Percentiles rank a stretch among this genome's conserved stretches.
Conservation (phyloP, 345 rosid genomes). For the Gossypium turneri region DNA sequence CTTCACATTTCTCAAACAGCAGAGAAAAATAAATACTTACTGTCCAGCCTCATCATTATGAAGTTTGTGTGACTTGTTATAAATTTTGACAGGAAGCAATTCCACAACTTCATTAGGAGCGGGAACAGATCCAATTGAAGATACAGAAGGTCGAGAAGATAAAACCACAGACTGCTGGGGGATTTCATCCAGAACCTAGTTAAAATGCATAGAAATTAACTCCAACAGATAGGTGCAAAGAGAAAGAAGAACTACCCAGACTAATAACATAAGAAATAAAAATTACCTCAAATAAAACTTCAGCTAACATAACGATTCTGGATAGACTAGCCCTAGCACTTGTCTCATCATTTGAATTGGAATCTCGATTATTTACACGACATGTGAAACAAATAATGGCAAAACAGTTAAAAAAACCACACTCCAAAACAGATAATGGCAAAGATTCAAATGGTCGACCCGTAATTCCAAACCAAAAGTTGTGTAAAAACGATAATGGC, state of each 20-base stretch:
- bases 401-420: too few species aligned
- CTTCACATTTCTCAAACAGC: neutral
- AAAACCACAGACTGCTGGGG: too few species aligned
- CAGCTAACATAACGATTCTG: slow-evolving; percentile 13
- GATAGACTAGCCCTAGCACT: slow-evolving; percentile 90
- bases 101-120: too few species aligned
- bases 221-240: slow-evolving; percentile 17
- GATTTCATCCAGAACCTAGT: slow-evolving; percentile 90
- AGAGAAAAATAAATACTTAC: slow-evolving; percentile 36
- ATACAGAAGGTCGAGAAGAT: too few species aligned
- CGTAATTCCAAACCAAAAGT: too few species aligned
- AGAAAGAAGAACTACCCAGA: neutral
- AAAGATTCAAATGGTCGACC: too few species aligned
- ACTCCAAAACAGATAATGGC: too few species aligned
- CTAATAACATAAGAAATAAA: neutral
- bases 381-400: too few species aligned
- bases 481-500: too few species aligned
- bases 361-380: slow-evolving; percentile 45
- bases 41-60: slow-evolving; percentile 74
- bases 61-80: slow-evolving; percentile 48
- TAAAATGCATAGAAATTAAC: slow-evolving; percentile 27
- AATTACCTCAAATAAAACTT: slow-evolving; percentile 93
- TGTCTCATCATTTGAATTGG: slow-evolving; percentile 60
- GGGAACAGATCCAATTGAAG: too few species aligned
- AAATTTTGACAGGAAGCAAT: too few species aligned